phyloP scores from a whole-genome alignment of 495 filamentous ascomycete genomes.

The Cercophora sp. region DNA sequence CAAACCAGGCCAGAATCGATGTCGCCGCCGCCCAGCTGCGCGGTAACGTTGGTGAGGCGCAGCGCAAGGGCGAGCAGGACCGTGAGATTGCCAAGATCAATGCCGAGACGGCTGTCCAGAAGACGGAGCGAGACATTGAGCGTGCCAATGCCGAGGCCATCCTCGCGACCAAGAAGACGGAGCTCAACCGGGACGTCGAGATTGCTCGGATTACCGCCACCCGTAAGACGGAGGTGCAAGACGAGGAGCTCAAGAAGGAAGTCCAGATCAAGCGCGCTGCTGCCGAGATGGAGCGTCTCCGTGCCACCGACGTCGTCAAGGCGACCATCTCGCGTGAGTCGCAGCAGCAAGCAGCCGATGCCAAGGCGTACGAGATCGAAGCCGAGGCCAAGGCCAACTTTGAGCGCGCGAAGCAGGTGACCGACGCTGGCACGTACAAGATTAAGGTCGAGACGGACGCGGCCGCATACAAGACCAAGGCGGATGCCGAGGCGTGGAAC shows the following conservation, averaged over 20 bases:
- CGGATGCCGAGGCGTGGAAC: constrained; percentile 37
- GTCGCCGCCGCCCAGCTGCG: constrained; percentile 74
- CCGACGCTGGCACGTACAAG: constrained; percentile 51
- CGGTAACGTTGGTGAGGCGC: constrained; percentile 75
- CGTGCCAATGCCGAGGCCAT: constrained; percentile 72
- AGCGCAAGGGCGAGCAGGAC: constrained; percentile 71
- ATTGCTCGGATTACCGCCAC: constrained; percentile 67
- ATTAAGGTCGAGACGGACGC: constrained; percentile 42
- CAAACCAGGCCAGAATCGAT: constrained; percentile 55
- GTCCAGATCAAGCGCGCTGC: constrained; percentile 71
- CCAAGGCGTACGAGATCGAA: constrained; percentile 54
- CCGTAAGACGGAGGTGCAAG: constrained; percentile 64
- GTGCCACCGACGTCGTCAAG: constrained; percentile 72
- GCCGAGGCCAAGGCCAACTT: constrained; percentile 55
- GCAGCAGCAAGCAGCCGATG: constrained; percentile 70
- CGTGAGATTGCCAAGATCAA: constrained; percentile 80
- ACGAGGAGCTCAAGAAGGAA: constrained; percentile 71
- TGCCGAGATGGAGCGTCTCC: constrained; percentile 72
- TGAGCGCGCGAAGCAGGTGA: constrained; percentile 53
- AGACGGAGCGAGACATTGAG: constrained; percentile 77
- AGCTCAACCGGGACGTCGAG: constrained; percentile 65
- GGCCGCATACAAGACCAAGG: constrained; percentile 36
- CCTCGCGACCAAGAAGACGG: constrained; percentile 63
- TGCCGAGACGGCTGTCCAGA: constrained; percentile 73
- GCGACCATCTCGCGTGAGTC: constrained; percentile 69